Base-by-base conservation (phyloP, 2,329 filamentous ascomycete genomes). In the Pseudogymnoascus sp. region DNA sequence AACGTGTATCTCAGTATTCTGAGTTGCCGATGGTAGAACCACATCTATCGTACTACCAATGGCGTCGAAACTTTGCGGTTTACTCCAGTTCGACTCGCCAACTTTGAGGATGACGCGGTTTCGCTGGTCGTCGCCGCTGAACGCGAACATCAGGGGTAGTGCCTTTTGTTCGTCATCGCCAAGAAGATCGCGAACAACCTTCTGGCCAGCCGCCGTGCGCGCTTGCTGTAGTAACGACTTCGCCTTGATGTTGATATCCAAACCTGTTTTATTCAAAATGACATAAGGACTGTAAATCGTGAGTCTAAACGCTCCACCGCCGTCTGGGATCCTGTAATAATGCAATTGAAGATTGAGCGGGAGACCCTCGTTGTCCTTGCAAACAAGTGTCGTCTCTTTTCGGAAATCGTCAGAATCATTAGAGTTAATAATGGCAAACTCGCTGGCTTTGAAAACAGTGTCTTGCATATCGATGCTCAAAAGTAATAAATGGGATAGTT, bases 391-490 rank as follows among this genome's bases (percentile, higher is more conserved):
- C 65, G 87, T 84, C 74, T 99, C 94, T 68, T 90, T 89, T 61
- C 87, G 85, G 78, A 96, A 97, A 70, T 97, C 93, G 66, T 93
- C 89, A 60, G 91, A 87, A 63, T 86, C 85, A 62, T 90, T 92
- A 2, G 92, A 88, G 72, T 99, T 99, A 78, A 99, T 93, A 70
- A 99, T 96, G 23, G 92, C 88, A 76, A 97, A 99, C 66, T 99
- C 94, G 76, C 94, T 97, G 16, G 92, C 83, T 71, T 92, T 95
- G 81, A 95, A 97, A 0, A 90, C 86, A 0, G 92, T 97, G 71
- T 99, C 94, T 76, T 99, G 91, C 87, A 99, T 91, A 70, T 97
- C 92, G 66, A 99, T 84, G 70, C 93, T 97, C 69, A 99, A 83
- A 31, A 99, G 80, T 2, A 99, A 81, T 7, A 99, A 80, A 75